Evolutionary conservation across 2,329 filamentous ascomycete species (phyloP).

Genomic region (Fusarium sp.): DNA sequence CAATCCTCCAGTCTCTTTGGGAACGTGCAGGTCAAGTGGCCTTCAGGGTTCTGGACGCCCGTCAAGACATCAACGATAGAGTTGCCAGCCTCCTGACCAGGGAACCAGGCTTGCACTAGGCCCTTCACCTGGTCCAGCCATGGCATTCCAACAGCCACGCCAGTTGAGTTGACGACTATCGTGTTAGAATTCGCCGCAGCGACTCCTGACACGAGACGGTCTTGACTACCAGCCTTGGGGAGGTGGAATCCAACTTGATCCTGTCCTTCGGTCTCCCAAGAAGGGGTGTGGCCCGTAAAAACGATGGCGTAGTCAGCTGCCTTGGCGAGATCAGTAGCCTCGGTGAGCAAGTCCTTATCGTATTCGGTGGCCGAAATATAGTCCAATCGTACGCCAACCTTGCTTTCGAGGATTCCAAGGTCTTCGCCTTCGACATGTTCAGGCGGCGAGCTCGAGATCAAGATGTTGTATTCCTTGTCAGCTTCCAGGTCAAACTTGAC

Average conservation of each 20-base stretch:
- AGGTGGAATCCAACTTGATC: constrained; percentile 4
- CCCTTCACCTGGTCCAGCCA: constrained; percentile 62
- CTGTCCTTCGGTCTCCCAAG: constrained; percentile 26
- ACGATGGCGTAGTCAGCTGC: constrained; percentile 16
- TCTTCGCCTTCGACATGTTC: constrained; percentile 2
- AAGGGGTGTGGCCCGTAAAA: constrained; percentile 21
- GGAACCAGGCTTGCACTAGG: constrained; percentile 60
- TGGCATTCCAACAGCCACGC: constrained; percentile 65
- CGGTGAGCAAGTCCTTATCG: constrained; percentile 9
- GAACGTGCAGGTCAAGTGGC: constrained; percentile 62
- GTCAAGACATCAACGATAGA: constrained; percentile 70
- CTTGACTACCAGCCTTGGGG: not conserved
- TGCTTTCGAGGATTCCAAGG: constrained; percentile 19
- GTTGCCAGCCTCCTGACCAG: constrained; percentile 61
- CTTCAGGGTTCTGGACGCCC: constrained; percentile 66
- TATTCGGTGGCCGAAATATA: constrained; percentile 8
- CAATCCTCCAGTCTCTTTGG: constrained; percentile 66
- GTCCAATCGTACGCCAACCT: constrained; percentile 15
- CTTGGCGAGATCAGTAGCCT: constrained; percentile 15
- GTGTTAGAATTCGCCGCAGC: constrained; percentile 63
- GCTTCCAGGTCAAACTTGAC: constrained; percentile 59
- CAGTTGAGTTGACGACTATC: constrained; percentile 68
- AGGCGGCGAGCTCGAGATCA: constrained; percentile 5
- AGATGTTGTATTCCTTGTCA: constrained; percentile 13
- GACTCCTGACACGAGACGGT: constrained; percentile 59